Evolutionary conservation across 495 filamentous ascomycete species (phyloP).

Genomic region (Terfezia claveryi): DNA sequence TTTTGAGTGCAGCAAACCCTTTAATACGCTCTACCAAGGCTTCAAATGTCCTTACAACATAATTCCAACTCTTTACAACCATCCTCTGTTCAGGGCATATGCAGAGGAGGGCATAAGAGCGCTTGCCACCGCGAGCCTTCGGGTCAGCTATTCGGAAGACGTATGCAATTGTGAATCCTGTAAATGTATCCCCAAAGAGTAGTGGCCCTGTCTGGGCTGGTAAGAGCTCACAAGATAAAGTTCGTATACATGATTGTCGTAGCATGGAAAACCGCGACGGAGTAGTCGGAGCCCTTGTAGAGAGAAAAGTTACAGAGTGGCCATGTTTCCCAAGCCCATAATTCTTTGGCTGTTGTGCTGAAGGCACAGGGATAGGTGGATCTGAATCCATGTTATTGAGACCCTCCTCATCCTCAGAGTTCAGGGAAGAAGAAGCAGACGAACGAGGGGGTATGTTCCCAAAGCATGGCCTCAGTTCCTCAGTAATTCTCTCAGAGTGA

Average conservation of each 20-base stretch:
- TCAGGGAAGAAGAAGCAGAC: constrained; percentile 5
- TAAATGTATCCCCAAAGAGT: constrained; percentile 61
- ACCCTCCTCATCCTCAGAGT: constrained; percentile 5
- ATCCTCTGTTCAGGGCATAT: constrained; percentile 47
- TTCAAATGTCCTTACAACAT: constrained; percentile 53
- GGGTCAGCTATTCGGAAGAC: constrained; percentile 78
- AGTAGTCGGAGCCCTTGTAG: constrained; percentile 57
- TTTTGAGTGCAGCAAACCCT: constrained; percentile 13
- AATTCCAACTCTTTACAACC: constrained; percentile 51
- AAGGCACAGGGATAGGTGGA: constrained; percentile 5
- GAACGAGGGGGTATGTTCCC: constrained; percentile 4
- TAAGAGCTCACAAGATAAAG: constrained; percentile 64
- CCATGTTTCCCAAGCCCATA: constrained; percentile 33
- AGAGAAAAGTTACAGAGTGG: constrained; percentile 69
- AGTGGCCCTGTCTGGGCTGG: constrained; percentile 58
- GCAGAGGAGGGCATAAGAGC: constrained; percentile 75
- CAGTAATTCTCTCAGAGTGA: constrained; percentile 1
- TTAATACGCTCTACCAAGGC: constrained; percentile 55
- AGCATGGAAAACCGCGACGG: constrained; percentile 61
- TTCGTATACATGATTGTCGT: constrained; percentile 65
- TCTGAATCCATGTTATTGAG: neutral
- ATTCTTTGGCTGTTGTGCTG: constrained; percentile 15
- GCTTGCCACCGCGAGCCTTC: constrained; percentile 63
- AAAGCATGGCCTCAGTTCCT: constrained; percentile 6
- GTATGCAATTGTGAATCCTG: constrained; percentile 80